These are phyloP conservation scores for Talaromyces sp. DNA, from an alignment of 2,329 filamentous ascomycete species.

Conservation along the genomic window DNA sequence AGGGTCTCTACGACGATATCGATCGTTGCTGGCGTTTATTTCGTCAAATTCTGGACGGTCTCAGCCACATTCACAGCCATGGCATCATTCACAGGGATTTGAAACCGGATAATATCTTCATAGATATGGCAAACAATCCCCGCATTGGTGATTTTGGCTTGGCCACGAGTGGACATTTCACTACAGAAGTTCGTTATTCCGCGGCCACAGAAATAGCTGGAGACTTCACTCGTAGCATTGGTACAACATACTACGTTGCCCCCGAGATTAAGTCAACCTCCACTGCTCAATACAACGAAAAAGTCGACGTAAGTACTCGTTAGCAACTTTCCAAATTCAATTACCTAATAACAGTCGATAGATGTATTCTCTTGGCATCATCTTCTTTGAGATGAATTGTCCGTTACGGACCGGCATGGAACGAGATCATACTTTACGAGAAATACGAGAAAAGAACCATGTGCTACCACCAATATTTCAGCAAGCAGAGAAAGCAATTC, in stretches of 20 bases:
- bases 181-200: conserved; percentile 36
- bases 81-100: conserved; percentile 94
- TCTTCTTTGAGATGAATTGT: conserved; percentile 96
- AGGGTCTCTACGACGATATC: conserved; percentile 66
- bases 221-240: conserved; percentile 52
- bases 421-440: conserved; percentile 59
- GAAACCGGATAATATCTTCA: conserved; percentile 97
- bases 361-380: conserved; percentile 97
- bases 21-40: conserved; percentile 86
- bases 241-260: conserved; percentile 85
- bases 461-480: conserved; percentile 68
- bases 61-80: conserved; percentile 82
- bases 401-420: conserved; percentile 59
- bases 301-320: conserved; percentile 67
- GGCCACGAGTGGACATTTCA: conserved; percentile 74
- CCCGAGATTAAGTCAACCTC: conserved; percentile 78
- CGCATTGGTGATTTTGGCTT: conserved; percentile 96
- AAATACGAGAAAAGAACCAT: conserved; percentile 63
- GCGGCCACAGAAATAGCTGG: conserved; percentile 32
- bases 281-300: conserved; percentile 76
- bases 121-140: conserved; percentile 81
- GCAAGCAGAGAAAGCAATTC: conserved; percentile 60
- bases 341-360: conserved; percentile 18
- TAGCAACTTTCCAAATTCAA: background rate
- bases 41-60: conserved; percentile 81